Percentiles rank a stretch among this genome's conserved stretches.
These are phyloP conservation scores for Oryza coarctata DNA, from an alignment of 176 grass and related monocot genomes.

Conservation along the genomic window DNA sequence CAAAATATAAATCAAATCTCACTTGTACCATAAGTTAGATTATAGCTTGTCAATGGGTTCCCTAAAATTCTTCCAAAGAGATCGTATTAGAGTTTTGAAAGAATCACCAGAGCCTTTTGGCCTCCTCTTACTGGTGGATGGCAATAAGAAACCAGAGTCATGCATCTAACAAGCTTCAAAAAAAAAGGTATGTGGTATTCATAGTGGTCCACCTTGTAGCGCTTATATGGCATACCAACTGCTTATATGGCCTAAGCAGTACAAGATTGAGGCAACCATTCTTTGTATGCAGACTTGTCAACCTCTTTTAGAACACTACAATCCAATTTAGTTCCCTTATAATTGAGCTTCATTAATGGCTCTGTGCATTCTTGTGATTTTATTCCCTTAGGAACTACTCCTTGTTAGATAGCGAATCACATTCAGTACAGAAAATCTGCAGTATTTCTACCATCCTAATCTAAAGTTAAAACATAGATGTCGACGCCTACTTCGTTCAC, in stretches of 20 bases:
- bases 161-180: neutral
- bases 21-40: neutral
- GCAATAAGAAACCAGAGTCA: neutral
- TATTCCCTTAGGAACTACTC: neutral
- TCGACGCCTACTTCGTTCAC: neutral
- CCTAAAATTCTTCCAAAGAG: neutral
- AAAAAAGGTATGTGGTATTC: too few species aligned
- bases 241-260: neutral
- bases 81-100: neutral
- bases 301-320: too few species aligned
- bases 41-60: neutral
- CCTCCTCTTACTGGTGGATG: neutral
- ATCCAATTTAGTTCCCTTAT: constrained; percentile 17
- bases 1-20: neutral
- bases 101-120: constrained; percentile 11
- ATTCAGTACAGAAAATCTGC: neutral
- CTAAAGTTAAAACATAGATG: constrained; percentile 22
- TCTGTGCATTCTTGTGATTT: neutral
- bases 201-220: neutral
- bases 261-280: too few species aligned
- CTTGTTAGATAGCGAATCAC: neutral
- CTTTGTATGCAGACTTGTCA: too few species aligned
- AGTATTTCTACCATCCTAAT: constrained; percentile 9
- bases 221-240: neutral
- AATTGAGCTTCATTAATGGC: neutral